Conservation (phyloP, 2,329 filamentous ascomycete genomes). For the Sclerotiophoma versabilis region DNA sequence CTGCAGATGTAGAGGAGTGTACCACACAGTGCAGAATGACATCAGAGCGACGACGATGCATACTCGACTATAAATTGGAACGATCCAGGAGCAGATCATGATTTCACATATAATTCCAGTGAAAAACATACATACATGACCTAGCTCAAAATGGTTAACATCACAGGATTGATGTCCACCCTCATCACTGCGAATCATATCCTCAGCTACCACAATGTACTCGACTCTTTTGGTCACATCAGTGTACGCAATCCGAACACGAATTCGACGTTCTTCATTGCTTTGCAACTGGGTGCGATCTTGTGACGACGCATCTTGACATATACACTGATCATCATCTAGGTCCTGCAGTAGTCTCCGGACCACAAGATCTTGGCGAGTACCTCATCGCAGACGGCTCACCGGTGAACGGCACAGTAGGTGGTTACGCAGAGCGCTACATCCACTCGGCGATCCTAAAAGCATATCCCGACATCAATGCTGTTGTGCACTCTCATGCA, state of each 20-base stretch:
- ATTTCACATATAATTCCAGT: not conserved
- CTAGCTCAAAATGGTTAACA: conserved; percentile 27
- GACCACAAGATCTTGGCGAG: conserved; percentile 46
- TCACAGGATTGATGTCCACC: conserved; percentile 31
- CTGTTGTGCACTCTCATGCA: conserved; percentile 50
- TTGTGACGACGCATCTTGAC: not conserved
- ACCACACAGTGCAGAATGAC: not conserved
- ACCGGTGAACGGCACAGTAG: conserved; percentile 25
- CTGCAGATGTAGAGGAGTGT: not conserved
- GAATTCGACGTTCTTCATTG: conserved; percentile 52
- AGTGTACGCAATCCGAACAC: conserved; percentile 57
- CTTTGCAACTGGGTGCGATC: conserved; percentile 30
- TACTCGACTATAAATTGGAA: not conserved
- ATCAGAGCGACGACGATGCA: not conserved
- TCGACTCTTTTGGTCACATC: conserved; percentile 62
- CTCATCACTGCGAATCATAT: conserved; percentile 58
- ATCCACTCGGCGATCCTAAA: conserved; percentile 51
- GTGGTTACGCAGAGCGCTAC: conserved; percentile 48
- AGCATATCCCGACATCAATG: conserved; percentile 45
- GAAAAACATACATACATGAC: not conserved
- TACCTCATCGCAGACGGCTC: conserved; percentile 47
- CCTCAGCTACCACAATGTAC: conserved; percentile 57
- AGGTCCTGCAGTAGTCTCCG: conserved; percentile 45
- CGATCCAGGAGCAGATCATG: not conserved
- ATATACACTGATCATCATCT: not conserved